Evolutionary conservation across 2,329 filamentous ascomycete species (phyloP), one percentile per base, ranked within the genome.

Genomic region (Hypoxylon sp.): DNA sequence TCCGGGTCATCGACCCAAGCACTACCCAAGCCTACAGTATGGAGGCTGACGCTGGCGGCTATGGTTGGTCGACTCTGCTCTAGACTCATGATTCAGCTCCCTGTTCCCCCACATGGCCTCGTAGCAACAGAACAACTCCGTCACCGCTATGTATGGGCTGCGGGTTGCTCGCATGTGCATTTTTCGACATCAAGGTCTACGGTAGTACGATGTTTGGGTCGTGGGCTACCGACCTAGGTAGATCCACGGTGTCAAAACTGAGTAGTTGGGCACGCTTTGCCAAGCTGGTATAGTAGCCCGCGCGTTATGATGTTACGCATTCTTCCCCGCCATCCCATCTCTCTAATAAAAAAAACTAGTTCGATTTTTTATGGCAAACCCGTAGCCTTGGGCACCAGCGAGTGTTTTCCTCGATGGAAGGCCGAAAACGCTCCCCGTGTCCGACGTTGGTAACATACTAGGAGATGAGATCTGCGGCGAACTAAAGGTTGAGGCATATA

Each of bases 401-500:
- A 53, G 17, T 31, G 11, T 43, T 15, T 23, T n/a, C n/a, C n/a
- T n/a, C n/a, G n/a, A n/a, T 30, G 12, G 15, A 42, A 20, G 29
- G 56, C 56, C 56, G 53, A 56, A 48, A 51, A 45, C 52, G 52
- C 56, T 54, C 56, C 41, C 20, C 11, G 30, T 25, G 30, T 42
- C 42, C 26, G 32, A 41, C 27, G 40, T 38, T 27, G 34, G 35
- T 30, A 46, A 29, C 36, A 29, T 32, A 11, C 21, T 31, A 50
- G n/a, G 45, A 47, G 19, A 31, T 43, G 35, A n/a, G 49, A 51
- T 50, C 56, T 56, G 32, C 44, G 37, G 27, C 25, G 29, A 34
- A 46, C 42, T 48, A 48, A 30, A 55, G 21, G 9, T 34, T 58
- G 55, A 58, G 55, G 55, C 51, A 58, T 58, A 58, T 55, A 52